Base-by-base conservation (phyloP, 2,329 filamentous ascomycete genomes). In the Bipolaris cookei region DNA sequence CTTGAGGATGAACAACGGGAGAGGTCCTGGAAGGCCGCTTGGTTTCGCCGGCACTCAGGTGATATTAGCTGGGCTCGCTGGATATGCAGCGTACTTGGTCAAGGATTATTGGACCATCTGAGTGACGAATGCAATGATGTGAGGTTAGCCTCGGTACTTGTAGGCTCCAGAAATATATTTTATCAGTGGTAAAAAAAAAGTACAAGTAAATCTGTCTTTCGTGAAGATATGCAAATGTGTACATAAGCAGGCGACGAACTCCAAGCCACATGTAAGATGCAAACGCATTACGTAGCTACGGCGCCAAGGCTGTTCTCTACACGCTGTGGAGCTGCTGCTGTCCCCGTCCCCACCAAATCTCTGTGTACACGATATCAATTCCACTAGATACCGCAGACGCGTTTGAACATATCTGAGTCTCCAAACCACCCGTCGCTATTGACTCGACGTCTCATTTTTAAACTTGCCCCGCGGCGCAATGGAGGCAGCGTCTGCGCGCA, bases 401-500 rank as follows among this genome's bases (percentile, higher is more conserved):
- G 25, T 54, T 32, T 25, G 37, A 35, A 20, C 39, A 32, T 39
- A 10, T 48, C 45, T 13, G 23, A 52, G 43, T 30, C 51, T 44
- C 35, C 14, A 7, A 18, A 46, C 16, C 23, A 18, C 35, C 20
- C n/a, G 38, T 14, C 32, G 25, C 38, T 20, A 30, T 42, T 49
- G 21, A 42, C 13, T 41, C 39, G 34, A 43, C 30, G 34, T 37
- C 35, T 28, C 49, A 21, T 30, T 23, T 48, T 10, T 23, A 34
- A 41, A 30, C 34, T 23, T 39, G 30, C 38, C 50, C 54, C 37
- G 66, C 67, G 59, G 64, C 63, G 64, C 58, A 63, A 76, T 98
- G 94, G 94, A 98, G 86, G 94, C 95, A 76, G 89, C 93, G 76
- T 96, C 93, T 76, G 93, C 93, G 79, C 90, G 95, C 76, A 96